Evolutionary conservation across 1,284 basidiomycete genomes (phyloP).

Genomic region (Chondrostereum purpureum): DNA sequence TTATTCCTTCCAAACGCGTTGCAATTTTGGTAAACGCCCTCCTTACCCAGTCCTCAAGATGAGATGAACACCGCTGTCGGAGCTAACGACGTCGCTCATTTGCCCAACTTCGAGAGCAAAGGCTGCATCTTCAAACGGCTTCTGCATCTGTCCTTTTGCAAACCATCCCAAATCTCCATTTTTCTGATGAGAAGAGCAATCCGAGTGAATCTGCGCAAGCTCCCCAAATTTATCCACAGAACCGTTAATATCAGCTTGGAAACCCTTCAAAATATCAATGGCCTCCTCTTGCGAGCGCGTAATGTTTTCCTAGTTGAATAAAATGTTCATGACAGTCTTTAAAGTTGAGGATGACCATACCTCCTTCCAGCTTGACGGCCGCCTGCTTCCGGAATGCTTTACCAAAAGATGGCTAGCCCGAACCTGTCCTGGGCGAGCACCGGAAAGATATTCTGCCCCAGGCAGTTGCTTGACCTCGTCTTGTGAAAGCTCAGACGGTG

Average conservation of each 20-base stretch:
- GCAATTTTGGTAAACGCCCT: neutral
- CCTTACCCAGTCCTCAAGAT: constrained; percentile 67
- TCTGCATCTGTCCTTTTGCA: constrained; percentile 90
- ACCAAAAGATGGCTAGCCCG: constrained; percentile 93
- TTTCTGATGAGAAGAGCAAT: constrained; percentile 80
- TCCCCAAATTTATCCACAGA: constrained; percentile 56
- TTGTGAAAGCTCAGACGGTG: constrained; percentile 59
- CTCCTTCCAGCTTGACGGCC: constrained; percentile 91
- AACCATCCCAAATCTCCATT: constrained; percentile 88
- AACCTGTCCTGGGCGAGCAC: constrained; percentile 51
- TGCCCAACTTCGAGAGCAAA: constrained; percentile 77
- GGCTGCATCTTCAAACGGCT: constrained; percentile 91
- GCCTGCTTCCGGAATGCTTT: constrained; percentile 84
- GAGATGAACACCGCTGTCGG: constrained; percentile 95
- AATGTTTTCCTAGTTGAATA: constrained; percentile 55
- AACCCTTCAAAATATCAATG: constrained; percentile 63
- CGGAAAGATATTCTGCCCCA: constrained; percentile 56
- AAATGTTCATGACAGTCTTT: neutral
- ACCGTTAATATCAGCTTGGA: constrained; percentile 55
- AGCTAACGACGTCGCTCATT: constrained; percentile 82
- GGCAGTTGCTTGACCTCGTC: constrained; percentile 62
- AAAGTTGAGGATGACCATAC: constrained; percentile 40
- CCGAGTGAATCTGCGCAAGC: constrained; percentile 72
- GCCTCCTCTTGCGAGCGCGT: constrained; percentile 91
- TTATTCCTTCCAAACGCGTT: neutral